phyloP scores from a whole-genome alignment of 2,329 filamentous ascomycete species.

The Zymoseptoria crescenta region DNA sequence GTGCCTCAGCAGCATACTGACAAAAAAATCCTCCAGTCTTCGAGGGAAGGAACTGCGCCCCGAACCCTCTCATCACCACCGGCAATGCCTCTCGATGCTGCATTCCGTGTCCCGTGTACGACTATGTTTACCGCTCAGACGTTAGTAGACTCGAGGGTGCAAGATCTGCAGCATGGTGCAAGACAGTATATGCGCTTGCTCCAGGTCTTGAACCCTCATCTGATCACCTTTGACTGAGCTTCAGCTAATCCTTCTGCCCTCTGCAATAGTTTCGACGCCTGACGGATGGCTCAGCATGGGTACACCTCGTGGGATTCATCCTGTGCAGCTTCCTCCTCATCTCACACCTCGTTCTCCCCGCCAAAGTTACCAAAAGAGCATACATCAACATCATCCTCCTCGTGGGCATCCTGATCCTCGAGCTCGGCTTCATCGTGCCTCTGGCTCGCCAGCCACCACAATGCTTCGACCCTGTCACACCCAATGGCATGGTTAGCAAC shows the following conservation, averaged over 20 bases:
- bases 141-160: too few relatives aligned
- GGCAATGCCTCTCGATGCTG: conserved; percentile 51
- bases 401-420: conserved; percentile 60
- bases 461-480: conserved; percentile 78
- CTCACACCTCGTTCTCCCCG: conserved; percentile 68
- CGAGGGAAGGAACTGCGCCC: conserved; percentile 21
- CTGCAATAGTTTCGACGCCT: conserved; percentile 39
- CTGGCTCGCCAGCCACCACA: conserved; percentile 63
- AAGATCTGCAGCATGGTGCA: too few relatives aligned
- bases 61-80: conserved; percentile 17
- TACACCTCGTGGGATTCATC: conserved; percentile 62
- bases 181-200: too few relatives aligned
- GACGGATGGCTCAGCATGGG: conserved; percentile 64
- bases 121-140: conserved; percentile 59
- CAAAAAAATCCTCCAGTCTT: conserved; percentile 5
- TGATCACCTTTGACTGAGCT: too few relatives aligned
- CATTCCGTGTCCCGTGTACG: conserved; percentile 72
- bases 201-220: too few relatives aligned
- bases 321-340: conserved; percentile 66
- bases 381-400: conserved; percentile 78
- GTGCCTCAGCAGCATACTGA: neutral
- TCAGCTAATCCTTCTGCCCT: too few relatives aligned
- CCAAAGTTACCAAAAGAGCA: conserved; percentile 73
- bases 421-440: conserved; percentile 79
- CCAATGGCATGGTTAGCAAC: conserved; percentile 69